These are phyloP conservation scores for Debaryomyces singareniensis DNA, from an alignment of 1,139 yeast species.

Conservation along the genomic window DNA sequence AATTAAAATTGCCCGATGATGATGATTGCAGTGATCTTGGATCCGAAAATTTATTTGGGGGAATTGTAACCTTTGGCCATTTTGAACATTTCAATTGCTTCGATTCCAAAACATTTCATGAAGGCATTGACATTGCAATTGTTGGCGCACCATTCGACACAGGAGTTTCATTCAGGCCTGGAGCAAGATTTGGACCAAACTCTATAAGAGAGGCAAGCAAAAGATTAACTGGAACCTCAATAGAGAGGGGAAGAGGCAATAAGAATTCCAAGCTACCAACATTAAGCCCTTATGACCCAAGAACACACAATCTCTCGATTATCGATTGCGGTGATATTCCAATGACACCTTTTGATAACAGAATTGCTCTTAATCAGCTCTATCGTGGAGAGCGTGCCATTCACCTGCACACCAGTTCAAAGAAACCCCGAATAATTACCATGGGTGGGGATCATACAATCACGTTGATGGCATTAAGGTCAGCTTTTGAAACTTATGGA, in stretches of 20 bases:
- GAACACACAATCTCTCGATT: constrained; percentile 1
- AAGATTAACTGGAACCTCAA: constrained; percentile 3
- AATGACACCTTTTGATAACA: constrained; percentile 12
- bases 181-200: constrained; percentile 17
- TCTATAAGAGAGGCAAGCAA: constrained; percentile 9
- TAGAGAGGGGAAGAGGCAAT: constrained; percentile 23
- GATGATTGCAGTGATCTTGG: constrained; percentile 33
- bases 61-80: constrained; percentile 34
- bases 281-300: constrained; percentile 2
- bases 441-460: constrained; percentile 59
- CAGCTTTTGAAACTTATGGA: constrained; percentile 41
- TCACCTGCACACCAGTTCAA: constrained; percentile 7
- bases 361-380: constrained; percentile 12
- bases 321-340: constrained; percentile 14
- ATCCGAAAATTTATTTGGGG: constrained; percentile 22
- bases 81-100: constrained; percentile 24
- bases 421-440: constrained; percentile 37
- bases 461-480: constrained; percentile 41
- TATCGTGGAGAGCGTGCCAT: constrained; percentile 9
- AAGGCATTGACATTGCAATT: constrained; percentile 13
- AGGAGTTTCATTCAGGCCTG: constrained; percentile 16
- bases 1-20: constrained; percentile 26
- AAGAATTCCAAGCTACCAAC: constrained; percentile 5
- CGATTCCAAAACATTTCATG: constrained; percentile 10
- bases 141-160: constrained; percentile 19